Base-by-base conservation (phyloP, 2,329 filamentous ascomycete species). In the Neurospora sp. region DNA sequence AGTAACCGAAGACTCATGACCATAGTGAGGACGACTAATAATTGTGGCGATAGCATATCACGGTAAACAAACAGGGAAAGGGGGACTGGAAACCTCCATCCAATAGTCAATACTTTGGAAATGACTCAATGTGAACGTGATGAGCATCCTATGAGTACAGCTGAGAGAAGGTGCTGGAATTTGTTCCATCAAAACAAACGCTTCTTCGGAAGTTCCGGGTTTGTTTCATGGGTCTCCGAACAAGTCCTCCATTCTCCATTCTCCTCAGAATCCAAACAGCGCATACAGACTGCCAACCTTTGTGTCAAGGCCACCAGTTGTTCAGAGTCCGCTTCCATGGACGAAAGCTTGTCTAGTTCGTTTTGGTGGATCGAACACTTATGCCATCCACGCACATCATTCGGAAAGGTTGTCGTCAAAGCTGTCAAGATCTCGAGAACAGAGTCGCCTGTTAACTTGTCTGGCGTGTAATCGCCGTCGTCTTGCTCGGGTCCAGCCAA, bases 331-430 rank as follows among this genome's bases (percentile, higher is more conserved):
- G 12, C 5, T 39, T 39, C 12, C 38, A 15, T 15, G 38, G 38
- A 15, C 12, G 12, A 15, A 2, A 39, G 12, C 38, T 41, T 41
- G 15, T 41, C 15, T 2, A 17, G 39, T 41, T 17, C 2, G 3
- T 17, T 41, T 41, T 8, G 0, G 3, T 41, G 15, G 15, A 17
- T 41, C 0, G 0, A 2, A 39, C 38, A 15, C 0, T 15, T 39
- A 6, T 15, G 38, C 38, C 38, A 39, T 15, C 0, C 0, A 0
- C 5, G 38, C 12, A 39, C 38, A 39, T 39, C 38, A 6, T 12
- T 39, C 8, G 4, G 1, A 39, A 39, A 3, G 11, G 38, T 5
- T 39, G 8, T 2, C 11, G 11, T 39, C 11, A 10, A 39, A 12
- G 1, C 4, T 12, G 4, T 8, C 38, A 39, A 12, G 0, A 2